Percentiles rank a stretch among this genome's conserved stretches.
Conservation (phyloP, 306 rosid species). For the Adenanthera pavonina region DNA sequence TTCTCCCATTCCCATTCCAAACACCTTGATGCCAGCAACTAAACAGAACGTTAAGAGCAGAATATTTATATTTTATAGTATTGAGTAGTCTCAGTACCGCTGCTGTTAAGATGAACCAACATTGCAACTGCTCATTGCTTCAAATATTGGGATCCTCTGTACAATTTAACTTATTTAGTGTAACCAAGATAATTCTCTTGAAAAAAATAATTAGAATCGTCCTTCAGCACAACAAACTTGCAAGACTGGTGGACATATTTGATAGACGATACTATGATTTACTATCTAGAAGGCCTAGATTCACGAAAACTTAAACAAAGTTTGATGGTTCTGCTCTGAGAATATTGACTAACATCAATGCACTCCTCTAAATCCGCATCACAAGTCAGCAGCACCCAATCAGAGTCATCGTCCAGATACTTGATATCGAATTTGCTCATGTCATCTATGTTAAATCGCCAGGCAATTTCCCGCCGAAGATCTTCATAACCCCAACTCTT, state of each 20-base stretch:
- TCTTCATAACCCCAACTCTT: conserved; percentile 54
- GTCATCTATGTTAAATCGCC: conserved; percentile 66
- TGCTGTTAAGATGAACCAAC: background rate
- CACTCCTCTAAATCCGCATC: conserved; percentile 94
- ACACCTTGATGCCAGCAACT: background rate
- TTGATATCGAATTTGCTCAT: conserved; percentile 67
- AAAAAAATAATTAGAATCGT: background rate
- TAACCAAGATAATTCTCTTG: background rate
- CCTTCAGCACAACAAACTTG: conserved; percentile 37
- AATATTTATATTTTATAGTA: background rate
- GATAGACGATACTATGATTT: conserved; percentile 41
- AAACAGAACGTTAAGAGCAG: background rate
- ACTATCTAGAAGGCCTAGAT: conserved; percentile 37
- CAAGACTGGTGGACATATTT: conserved; percentile 37
- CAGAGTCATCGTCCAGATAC: conserved; percentile 92
- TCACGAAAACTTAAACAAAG: conserved; percentile 58
- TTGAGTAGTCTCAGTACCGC: background rate
- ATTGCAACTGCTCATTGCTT: conserved; percentile 32
- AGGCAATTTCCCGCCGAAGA: conserved; percentile 67
- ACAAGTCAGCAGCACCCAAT: conserved; percentile 90
- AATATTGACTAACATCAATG: conserved; percentile 72
- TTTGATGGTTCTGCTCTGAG: conserved; percentile 63
- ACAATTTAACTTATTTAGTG: conserved; percentile 24
- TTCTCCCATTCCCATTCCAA: background rate
- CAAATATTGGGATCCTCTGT: background rate